Evolutionary conservation across 495 filamentous ascomycete species (phyloP).

Genomic region (Aspergillus carlsbadensis): DNA sequence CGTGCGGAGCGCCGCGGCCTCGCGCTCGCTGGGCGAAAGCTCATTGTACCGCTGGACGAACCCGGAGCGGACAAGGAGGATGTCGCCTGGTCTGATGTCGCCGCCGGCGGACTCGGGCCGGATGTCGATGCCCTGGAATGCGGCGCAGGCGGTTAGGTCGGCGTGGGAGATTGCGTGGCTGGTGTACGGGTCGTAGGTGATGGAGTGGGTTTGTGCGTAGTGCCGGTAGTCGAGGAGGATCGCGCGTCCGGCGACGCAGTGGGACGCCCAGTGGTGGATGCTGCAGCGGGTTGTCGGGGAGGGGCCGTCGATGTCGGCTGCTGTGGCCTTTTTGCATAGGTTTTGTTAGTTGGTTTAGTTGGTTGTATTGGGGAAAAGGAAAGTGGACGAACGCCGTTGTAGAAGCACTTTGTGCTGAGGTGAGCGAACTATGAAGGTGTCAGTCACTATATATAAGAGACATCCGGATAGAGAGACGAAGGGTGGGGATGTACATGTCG

Average conservation of each 20-base stretch:
- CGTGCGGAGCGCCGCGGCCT: conserved; percentile 36
- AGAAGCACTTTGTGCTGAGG: conserved; percentile 46
- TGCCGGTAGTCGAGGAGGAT: conserved; percentile 51
- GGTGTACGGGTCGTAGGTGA: conserved; percentile 55
- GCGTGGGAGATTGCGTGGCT: conserved; percentile 58
- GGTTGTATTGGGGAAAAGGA: no score
- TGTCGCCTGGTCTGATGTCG: conserved; percentile 62
- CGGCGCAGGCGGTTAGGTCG: conserved; percentile 58
- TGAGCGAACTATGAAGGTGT: conserved; percentile 36
- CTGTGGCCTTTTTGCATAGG: conserved; percentile 38
- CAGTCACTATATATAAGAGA: background rate
- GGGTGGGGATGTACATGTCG: conserved; percentile 48
- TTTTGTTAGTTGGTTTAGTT: background rate
- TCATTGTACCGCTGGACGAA: conserved; percentile 58
- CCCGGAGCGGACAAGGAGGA: conserved; percentile 67
- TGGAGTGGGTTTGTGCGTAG: conserved; percentile 39
- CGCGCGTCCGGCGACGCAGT: conserved; percentile 50
- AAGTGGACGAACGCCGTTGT: conserved; percentile 41
- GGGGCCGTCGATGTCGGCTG: conserved; percentile 46
- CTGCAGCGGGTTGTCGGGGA: conserved; percentile 47
- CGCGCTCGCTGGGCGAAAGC: conserved; percentile 38
- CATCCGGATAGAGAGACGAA: background rate
- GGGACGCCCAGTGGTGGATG: conserved; percentile 44
- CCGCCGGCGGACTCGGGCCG: conserved; percentile 51
- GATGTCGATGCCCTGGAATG: conserved; percentile 43